These are phyloP conservation scores for Digitaria exilis DNA, from an alignment of 202 grass and related monocot genomes.

Conservation along the genomic window DNA sequence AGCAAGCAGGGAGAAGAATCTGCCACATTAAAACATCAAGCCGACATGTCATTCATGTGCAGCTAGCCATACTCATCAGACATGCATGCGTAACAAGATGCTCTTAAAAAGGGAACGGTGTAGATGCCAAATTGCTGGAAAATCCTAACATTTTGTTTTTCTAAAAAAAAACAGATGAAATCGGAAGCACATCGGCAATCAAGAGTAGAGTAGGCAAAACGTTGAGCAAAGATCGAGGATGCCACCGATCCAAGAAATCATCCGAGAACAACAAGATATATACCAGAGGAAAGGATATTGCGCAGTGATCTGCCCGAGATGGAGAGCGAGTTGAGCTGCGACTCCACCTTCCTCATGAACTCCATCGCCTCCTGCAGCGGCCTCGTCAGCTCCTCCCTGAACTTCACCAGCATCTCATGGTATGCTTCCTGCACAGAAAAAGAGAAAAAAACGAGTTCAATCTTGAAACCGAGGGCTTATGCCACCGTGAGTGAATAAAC, in stretches of 20 bases:
- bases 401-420: constrained; percentile 98
- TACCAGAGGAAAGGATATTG: constrained; percentile 84
- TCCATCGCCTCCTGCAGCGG: constrained; percentile 98
- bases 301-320: constrained; percentile 81
- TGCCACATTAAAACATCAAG: constrained; percentile 37
- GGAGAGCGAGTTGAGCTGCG: constrained; percentile 87
- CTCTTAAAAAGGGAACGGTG: background rate
- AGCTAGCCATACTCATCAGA: constrained; percentile 15
- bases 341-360: constrained; percentile 85
- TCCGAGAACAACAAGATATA: constrained; percentile 18
- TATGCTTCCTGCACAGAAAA: constrained; percentile 76
- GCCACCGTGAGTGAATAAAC: background rate
- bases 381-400: constrained; percentile 87
- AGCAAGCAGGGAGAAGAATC: constrained; percentile 45
- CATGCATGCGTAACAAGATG: constrained; percentile 4
- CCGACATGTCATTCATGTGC: constrained; percentile 23
- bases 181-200: constrained; percentile 1
- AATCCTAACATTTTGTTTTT: background rate
- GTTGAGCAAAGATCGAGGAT: background rate
- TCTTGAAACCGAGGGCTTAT: background rate
- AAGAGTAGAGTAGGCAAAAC: too few species aligned
- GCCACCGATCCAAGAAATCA: constrained; percentile 26
- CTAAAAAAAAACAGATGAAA: background rate
- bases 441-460: background rate
- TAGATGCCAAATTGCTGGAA: background rate